A percentile compares a stretch with the other conserved stretches of the same genome.
phyloP scores from a whole-genome alignment of 2,329 filamentous ascomycete genomes.

The Sporothrix euskadiensis region DNA sequence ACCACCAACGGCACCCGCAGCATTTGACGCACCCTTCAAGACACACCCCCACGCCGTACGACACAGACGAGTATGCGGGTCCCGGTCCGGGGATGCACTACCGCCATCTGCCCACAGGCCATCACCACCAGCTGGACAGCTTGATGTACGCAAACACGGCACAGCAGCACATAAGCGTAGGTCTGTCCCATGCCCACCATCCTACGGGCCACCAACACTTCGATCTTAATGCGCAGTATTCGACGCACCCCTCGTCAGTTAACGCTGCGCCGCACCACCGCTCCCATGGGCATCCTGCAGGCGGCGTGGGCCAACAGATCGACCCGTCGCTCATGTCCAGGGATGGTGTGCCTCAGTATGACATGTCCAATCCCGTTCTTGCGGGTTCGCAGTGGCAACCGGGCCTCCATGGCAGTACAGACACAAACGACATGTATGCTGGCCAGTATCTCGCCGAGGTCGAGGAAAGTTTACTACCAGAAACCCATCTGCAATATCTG shows the following conservation, averaged over 20 bases:
- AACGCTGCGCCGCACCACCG: constrained; percentile 4
- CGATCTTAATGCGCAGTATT: constrained; percentile 5
- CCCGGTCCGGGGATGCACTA: constrained; percentile 38
- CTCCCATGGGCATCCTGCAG: constrained; percentile 11
- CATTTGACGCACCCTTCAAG: constrained; percentile 42
- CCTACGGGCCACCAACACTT: not conserved
- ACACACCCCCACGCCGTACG: constrained; percentile 44
- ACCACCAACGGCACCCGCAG: constrained; percentile 38
- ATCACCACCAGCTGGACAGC: constrained; percentile 28
- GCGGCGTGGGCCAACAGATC: constrained; percentile 36
- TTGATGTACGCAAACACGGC: constrained; percentile 10
- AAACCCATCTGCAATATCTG: constrained; percentile 31
- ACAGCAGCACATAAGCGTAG: constrained; percentile 17
- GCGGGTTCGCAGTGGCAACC: constrained; percentile 27
- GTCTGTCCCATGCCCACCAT: constrained; percentile 18
- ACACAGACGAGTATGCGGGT: constrained; percentile 36
- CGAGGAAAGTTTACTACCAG: constrained; percentile 36
- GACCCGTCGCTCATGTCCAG: constrained; percentile 36
- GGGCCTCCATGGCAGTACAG: constrained; percentile 24
- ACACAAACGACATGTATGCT: constrained; percentile 28
- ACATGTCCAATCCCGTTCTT: constrained; percentile 33
- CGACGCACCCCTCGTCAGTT: not conserved
- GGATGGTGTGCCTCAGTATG: constrained; percentile 32
- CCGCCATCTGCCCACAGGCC: constrained; percentile 38
- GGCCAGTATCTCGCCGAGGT: constrained; percentile 36